Conservation (phyloP, 495 filamentous ascomycete genomes). For the Aspergillus coremiiformis region DNA sequence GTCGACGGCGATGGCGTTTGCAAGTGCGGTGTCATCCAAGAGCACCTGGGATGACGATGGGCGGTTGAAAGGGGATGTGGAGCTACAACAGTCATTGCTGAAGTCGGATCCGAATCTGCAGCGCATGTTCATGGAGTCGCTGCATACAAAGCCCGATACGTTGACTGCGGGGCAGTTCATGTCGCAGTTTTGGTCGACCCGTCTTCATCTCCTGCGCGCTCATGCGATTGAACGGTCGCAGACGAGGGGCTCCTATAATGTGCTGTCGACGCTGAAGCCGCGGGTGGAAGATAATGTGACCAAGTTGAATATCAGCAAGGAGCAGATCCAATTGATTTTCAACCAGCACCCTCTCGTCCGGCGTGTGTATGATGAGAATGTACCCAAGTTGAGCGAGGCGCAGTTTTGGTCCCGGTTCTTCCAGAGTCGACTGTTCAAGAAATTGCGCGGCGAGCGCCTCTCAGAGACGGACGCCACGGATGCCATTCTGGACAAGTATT, state of each 20-base stretch:
- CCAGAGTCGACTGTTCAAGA: constrained; percentile 78
- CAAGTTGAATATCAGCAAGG: constrained; percentile 78
- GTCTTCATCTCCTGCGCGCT: constrained; percentile 74
- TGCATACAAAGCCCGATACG: constrained; percentile 69
- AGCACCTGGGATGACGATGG: constrained; percentile 68
- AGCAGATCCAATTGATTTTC: constrained; percentile 90
- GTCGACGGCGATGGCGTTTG: constrained; percentile 53
- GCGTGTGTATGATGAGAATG: constrained; percentile 85
- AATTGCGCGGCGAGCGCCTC: constrained; percentile 80
- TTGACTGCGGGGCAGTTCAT: constrained; percentile 71
- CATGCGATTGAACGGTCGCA: constrained; percentile 86
- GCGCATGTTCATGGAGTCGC: constrained; percentile 73
- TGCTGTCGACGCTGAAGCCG: constrained; percentile 82
- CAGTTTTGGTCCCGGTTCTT: constrained; percentile 94
- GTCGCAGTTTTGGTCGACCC: constrained; percentile 85
- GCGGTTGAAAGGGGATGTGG: constrained; percentile 60
- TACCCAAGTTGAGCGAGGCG: constrained; percentile 70
- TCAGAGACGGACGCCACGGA: constrained; percentile 66
- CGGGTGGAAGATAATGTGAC: constrained; percentile 66
- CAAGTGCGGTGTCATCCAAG: constrained; percentile 46
- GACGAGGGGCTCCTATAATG: constrained; percentile 81
- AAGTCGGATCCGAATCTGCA: constrained; percentile 64
- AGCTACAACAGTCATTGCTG: constrained; percentile 78
- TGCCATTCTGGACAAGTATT: constrained; percentile 74
- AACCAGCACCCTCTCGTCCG: constrained; percentile 86